These are phyloP conservation scores for Starmerella vaccinii DNA, from an alignment of 805 yeast species.

Conservation along the genomic window DNA sequence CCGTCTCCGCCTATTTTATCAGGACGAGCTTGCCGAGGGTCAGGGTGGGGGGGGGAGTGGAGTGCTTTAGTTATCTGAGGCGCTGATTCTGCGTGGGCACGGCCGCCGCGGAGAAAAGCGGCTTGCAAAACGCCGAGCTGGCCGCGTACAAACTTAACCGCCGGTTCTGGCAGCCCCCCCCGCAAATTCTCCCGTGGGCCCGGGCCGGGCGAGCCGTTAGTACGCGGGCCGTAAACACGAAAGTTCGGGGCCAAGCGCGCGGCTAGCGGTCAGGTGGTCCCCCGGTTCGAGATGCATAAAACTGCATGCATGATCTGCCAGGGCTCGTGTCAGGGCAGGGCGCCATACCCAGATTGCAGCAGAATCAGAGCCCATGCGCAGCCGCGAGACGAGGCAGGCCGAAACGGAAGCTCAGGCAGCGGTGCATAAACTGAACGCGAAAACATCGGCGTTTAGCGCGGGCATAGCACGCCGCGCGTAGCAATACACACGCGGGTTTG, in stretches of 20 bases:
- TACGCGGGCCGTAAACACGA: no score
- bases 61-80: not conserved
- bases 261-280: not conserved
- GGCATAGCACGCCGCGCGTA: no score
- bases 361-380: not conserved
- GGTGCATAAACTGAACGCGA: not conserved
- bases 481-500: no score
- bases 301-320: not conserved
- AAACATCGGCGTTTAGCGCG: no score
- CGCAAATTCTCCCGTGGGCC: no score
- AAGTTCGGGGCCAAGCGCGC: not conserved
- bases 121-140: not conserved
- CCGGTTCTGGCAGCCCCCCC: no score
- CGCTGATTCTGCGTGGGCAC: not conserved
- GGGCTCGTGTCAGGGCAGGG: not conserved
- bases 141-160: no score
- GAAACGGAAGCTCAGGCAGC: not conserved
- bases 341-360: not conserved
- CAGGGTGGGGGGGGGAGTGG: not conserved
- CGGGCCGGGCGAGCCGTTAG: no score
- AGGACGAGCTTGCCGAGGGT: not conserved
- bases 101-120: not conserved
- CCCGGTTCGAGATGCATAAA: not conserved
- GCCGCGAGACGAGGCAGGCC: not conserved
- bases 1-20: not conserved